These are phyloP conservation scores for Backusella westeae DNA, from an alignment of 192 early-diverging fungal genomes.

Conservation along the genomic window DNA sequence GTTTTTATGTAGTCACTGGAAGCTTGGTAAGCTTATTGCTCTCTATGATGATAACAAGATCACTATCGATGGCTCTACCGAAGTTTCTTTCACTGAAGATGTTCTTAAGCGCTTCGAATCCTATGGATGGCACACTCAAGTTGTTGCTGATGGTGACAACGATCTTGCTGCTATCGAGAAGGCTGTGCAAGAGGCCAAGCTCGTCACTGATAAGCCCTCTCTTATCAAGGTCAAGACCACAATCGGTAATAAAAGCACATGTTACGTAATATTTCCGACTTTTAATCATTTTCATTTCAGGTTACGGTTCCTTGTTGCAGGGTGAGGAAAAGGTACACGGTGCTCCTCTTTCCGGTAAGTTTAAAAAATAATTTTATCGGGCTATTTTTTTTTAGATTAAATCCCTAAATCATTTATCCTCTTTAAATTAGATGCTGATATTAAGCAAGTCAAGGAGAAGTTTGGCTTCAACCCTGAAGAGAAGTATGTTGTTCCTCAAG, in stretches of 20 bases:
- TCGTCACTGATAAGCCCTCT: constrained; percentile 85
- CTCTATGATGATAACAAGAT: constrained; percentile 98
- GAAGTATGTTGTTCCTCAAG: constrained; percentile 69
- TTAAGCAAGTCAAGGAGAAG: constrained; percentile 73
- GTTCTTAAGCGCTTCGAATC: constrained; percentile 83
- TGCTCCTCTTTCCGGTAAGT: constrained; percentile 58
- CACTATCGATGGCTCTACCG: constrained; percentile 87
- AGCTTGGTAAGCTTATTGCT: constrained; percentile 91
- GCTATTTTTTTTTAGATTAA: background rate
- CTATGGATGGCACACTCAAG: constrained; percentile 91
- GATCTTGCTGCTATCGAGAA: constrained; percentile 65
- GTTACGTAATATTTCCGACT: background rate
- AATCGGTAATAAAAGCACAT: constrained; percentile 63
- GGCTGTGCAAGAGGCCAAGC: constrained; percentile 83
- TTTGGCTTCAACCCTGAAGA: constrained; percentile 82
- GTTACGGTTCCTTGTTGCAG: constrained; percentile 80
- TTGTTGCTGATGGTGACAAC: constrained; percentile 75
- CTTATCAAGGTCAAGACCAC: constrained; percentile 89
- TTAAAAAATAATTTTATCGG: background rate
- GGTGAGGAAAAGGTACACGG: constrained; percentile 95
- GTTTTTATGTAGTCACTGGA: constrained; percentile 57
- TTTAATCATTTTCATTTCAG: constrained; percentile 7
- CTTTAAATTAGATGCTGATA: constrained; percentile 56
- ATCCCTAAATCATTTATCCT: background rate
- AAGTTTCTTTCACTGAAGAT: constrained; percentile 91